Conservation (phyloP, 2,329 filamentous ascomycete species). For the Thelonectria rubi region DNA sequence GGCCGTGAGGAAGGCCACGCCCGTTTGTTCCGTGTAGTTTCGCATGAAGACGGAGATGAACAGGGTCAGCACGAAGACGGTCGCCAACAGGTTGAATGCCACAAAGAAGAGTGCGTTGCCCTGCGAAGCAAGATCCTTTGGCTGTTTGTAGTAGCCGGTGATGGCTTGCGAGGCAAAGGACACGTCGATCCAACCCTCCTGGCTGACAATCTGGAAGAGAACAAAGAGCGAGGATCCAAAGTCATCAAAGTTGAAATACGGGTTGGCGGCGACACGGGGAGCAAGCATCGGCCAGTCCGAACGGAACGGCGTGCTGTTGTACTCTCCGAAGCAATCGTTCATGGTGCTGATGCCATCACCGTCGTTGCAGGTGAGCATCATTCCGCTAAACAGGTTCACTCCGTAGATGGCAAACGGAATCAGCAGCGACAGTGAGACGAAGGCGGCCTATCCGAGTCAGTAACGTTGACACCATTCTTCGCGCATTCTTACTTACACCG, state of each 20-base stretch:
- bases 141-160: conserved; percentile 78
- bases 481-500: conserved; percentile 63
- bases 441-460: conserved; percentile 68
- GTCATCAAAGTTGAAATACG: conserved; percentile 91
- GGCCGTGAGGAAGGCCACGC: conserved; percentile 92
- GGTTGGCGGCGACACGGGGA: conserved; percentile 82
- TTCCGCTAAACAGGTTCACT: conserved; percentile 88
- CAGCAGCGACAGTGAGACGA: conserved; percentile 92
- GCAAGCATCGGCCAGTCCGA: conserved; percentile 81
- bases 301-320: conserved; percentile 76
- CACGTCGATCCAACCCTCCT: conserved; percentile 98
- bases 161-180: conserved; percentile 86
- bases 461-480: neutral
- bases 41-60: conserved; percentile 99
- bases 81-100: conserved; percentile 93
- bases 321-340: conserved; percentile 86
- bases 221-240: conserved; percentile 95
- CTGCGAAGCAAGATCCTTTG: conserved; percentile 72
- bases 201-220: conserved; percentile 97
- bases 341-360: conserved; percentile 65
- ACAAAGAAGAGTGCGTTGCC: conserved; percentile 96
- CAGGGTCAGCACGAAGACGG: conserved; percentile 94
- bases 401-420: conserved; percentile 98
- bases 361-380: conserved; percentile 80
- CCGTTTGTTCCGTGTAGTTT: conserved; percentile 98